Evolutionary conservation across 805 yeast species (phyloP), one percentile per base, ranked within the genome.

Genomic region (Metschnikowia santaceciliae): DNA sequence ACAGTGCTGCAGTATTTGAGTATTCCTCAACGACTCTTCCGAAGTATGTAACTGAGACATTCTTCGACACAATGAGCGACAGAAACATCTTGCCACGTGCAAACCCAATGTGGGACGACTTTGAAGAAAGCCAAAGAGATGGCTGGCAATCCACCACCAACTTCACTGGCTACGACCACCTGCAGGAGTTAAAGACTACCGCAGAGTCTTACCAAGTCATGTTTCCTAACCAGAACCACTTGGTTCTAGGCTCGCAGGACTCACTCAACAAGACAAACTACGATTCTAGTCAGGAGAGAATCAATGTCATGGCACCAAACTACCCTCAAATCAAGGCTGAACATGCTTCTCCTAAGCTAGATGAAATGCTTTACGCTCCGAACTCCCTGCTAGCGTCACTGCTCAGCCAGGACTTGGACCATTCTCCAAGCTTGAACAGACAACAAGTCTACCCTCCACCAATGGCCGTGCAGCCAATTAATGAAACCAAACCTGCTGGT

Each of bases 31-130:
- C 38, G 6, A 22, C 46, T 33, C 46, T 33, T 34, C 46, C 46
- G 46, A 42, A 34, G 38, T 42, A 42, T 34, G 46, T 34, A n/a
- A 17, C 46, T 6, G 46, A 34, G 46, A 34, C 38, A 14, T n/a
- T 33, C 38, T 42, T 42, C 38, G 38, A 42, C 13, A 42, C 38
- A 7, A 42, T 42, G 46, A 33, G 46, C 20, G 46, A 42, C 35
- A 20, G 32, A 42, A 32, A 22, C 46, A 42, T 33, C 30, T 42
- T 42, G n/a, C 46, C 46, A n/a, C 36, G 46, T 20, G 46, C 46
- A 15, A 42, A 42, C 46, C 20, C 33, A 14, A 20, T 34, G 33
- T 42, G 46, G 46, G 37, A 42, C n/a, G 19, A 34, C 38, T 42
- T 42, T 13, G 46, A 42, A 14, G 30, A 42, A 15, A 34, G 32